Evolutionary conservation across 768 basidiomycete genomes (phyloP), one percentile per base, ranked within the genome.

Genomic region (Pleurotus sapidus): DNA sequence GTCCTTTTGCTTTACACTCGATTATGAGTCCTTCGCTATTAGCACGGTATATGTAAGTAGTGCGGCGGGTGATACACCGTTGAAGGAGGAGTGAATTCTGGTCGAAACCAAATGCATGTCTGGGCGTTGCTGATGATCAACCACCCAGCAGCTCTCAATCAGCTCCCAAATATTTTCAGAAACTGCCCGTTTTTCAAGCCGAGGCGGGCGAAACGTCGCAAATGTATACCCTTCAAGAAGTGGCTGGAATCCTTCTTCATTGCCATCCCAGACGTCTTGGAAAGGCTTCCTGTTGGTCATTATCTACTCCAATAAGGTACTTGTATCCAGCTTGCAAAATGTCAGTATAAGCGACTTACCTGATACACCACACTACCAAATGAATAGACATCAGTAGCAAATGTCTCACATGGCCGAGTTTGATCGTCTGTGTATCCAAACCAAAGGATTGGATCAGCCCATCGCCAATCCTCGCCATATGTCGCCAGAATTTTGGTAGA

Each of bases 81-180:
- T 30, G 9, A 9, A 4, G 27, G 27, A 30, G 6, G 6, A 30
- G 27, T 7, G 27, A 6, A 30, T 30, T 30, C 27, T 30, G 5
- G 27, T 6, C 5, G 27, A 30, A 7, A 60, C 37, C 12, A 46
- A 43, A 37, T 40, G 17, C 27, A 47, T 53, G 4, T 18, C 23
- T 38, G 60, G 57, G 8, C 60, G 34, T 3, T 51, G 25, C n/a
- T n/a, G 12, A 18, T 25, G 49, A 3, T 53, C 43, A 12, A 24
- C 37, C 17, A 42, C 40, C 60, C 60, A 61, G 42, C 60, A 61
- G 24, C 5, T 12, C 27, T 40, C 25, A 3, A 61, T 61, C 25
- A 59, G 55, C 6, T 56, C 53, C 60, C 57, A 61, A 42, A 25
- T 49, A 12, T 7, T 20, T 24, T 59, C 46, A 4, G 40, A 27